Percentiles rank a stretch among this genome's conserved stretches.
Evolutionary conservation across 2,329 filamentous ascomycete species (phyloP).

Genomic region (Pezicula carpinea): DNA sequence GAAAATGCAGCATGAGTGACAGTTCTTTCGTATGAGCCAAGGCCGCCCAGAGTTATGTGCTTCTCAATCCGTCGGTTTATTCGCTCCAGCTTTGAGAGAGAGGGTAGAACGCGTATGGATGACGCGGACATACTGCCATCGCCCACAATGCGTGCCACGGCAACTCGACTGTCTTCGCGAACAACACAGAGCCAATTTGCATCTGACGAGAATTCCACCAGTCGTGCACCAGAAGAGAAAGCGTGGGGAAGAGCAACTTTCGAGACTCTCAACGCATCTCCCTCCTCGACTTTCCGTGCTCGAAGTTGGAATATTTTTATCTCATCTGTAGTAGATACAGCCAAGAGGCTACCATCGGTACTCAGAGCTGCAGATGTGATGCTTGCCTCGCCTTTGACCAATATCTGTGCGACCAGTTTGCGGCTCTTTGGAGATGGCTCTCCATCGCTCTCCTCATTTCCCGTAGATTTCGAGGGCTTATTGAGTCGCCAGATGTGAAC

Average conservation of each 20-base stretch:
- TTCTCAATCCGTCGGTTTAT: slow-evolving; percentile 50
- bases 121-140: slow-evolving; percentile 30
- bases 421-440: slow-evolving; percentile 40
- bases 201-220: slow-evolving; percentile 65
- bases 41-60: slow-evolving; percentile 55
- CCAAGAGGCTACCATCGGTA: slow-evolving; percentile 64
- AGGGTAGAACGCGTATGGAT: slow-evolving; percentile 35
- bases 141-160: slow-evolving; percentile 44
- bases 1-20: slow-evolving; percentile 76
- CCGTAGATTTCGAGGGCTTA: slow-evolving; percentile 12
- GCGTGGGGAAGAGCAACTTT: slow-evolving; percentile 61
- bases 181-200: slow-evolving; percentile 64
- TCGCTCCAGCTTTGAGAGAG: slow-evolving; percentile 45
- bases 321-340: slow-evolving; percentile 69
- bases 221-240: slow-evolving; percentile 61
- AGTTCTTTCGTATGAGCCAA: slow-evolving; percentile 71
- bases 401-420: slow-evolving; percentile 64
- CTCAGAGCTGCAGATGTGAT: slow-evolving; percentile 74
- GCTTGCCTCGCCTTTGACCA: slow-evolving; percentile 71
- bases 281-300: slow-evolving; percentile 43
- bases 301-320: slow-evolving; percentile 74
- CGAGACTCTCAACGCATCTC: slow-evolving; percentile 62
- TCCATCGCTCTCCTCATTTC: slow-evolving; percentile 39
- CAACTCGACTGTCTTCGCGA: slow-evolving; percentile 55
- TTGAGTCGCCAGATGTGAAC: slow-evolving; percentile 73